A percentile compares a stretch with the other conserved stretches of the same genome.
phyloP scores from a whole-genome alignment of 495 filamentous ascomycete species.

The Penicillium psychrofluorescens region DNA sequence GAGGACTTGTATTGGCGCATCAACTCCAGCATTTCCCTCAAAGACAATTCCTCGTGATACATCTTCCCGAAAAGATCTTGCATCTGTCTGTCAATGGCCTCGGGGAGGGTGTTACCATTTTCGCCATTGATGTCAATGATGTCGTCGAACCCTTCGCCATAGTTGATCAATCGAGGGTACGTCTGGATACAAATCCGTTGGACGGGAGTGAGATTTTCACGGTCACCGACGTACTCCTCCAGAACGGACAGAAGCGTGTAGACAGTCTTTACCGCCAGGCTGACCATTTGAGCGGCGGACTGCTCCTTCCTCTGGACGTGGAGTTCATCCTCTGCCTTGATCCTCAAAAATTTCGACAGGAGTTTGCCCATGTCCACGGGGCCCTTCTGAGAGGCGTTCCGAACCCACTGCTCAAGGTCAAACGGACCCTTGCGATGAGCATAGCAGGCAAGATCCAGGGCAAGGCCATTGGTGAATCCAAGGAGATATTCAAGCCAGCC shows the following conservation, averaged over 20 bases:
- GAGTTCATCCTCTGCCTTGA: constrained; percentile 79
- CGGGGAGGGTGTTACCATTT: constrained; percentile 67
- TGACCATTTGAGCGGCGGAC: constrained; percentile 54
- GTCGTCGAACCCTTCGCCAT: constrained; percentile 84
- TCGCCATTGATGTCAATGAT: constrained; percentile 80
- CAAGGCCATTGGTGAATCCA: constrained; percentile 67
- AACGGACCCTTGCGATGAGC: constrained; percentile 78
- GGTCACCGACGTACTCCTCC: constrained; percentile 54
- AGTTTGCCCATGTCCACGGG: constrained; percentile 53
- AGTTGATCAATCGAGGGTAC: constrained; percentile 94
- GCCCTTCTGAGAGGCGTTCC: constrained; percentile 51
- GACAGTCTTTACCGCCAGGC: constrained; percentile 77
- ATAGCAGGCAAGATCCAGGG: constrained; percentile 79
- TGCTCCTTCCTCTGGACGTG: constrained; percentile 58
- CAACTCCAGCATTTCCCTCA: constrained; percentile 70
- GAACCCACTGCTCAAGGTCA: constrained; percentile 76
- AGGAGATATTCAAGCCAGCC: constrained; percentile 78
- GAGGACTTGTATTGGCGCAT: constrained; percentile 83
- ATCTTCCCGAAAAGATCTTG: constrained; percentile 94
- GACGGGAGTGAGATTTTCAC: constrained; percentile 52
- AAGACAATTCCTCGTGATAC: constrained; percentile 81
- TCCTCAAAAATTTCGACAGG: constrained; percentile 65
- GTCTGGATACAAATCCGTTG: constrained; percentile 84
- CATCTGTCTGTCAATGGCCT: constrained; percentile 81
- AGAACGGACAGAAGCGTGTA: constrained; percentile 71